Percentiles rank a stretch among this genome's conserved stretches.
Evolutionary conservation across 768 basidiomycete genomes (phyloP).

Genomic region (Trametes cingulata): DNA sequence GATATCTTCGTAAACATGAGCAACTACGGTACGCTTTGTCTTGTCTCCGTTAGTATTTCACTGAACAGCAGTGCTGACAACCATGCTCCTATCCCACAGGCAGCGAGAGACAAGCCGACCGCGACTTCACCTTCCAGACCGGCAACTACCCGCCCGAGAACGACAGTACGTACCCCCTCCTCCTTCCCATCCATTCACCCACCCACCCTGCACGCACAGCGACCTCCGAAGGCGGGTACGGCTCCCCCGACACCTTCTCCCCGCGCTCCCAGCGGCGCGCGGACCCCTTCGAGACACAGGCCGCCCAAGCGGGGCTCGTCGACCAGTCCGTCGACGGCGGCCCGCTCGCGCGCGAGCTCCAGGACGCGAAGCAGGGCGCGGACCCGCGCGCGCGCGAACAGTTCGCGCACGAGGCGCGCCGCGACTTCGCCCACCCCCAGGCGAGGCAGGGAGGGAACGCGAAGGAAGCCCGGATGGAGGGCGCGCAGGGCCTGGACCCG

Average conservation of each 20-base stretch:
- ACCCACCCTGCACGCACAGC: constrained; percentile 13
- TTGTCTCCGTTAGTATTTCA: too few relatives aligned
- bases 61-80: neutral
- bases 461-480: neutral
- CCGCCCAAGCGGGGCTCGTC: constrained; percentile 19
- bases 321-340: constrained; percentile 30
- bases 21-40: neutral
- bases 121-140: constrained; percentile 21
- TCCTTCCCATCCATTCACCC: neutral
- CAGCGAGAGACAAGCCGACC: constrained; percentile 3
- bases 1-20: neutral
- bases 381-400: constrained; percentile 25
- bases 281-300: neutral
- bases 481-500: constrained; percentile 24
- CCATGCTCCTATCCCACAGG: neutral
- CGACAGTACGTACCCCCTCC: constrained; percentile 26
- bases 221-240: constrained; percentile 33
- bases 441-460: too few relatives aligned
- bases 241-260: constrained; percentile 22
- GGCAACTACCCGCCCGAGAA: constrained; percentile 28
- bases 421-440: constrained; percentile 22
- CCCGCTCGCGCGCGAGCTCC: constrained; percentile 22
- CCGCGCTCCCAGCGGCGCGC: constrained; percentile 13
- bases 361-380: constrained; percentile 31
- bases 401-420: constrained; percentile 25